These are phyloP conservation scores for Ceratocystis papillata DNA, from an alignment of 2,329 filamentous ascomycete species.

Conservation along the genomic window DNA sequence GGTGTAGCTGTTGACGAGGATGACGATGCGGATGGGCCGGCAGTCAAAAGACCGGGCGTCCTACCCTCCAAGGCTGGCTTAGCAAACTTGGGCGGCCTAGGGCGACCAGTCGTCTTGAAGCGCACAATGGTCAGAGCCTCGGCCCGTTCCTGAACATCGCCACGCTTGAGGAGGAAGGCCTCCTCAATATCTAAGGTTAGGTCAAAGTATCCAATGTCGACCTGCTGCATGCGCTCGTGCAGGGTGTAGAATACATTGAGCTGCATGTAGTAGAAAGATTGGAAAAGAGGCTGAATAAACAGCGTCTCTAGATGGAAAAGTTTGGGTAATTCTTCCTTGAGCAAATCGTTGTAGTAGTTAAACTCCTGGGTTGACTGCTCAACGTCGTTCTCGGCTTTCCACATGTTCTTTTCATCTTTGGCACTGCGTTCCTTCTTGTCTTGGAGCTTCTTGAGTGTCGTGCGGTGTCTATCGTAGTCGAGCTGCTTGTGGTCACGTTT, in stretches of 20 bases:
- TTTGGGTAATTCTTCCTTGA: slow-evolving; percentile 91
- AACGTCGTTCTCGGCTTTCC: slow-evolving; percentile 85
- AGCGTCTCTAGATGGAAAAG: slow-evolving; percentile 81
- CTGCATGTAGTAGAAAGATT: slow-evolving; percentile 99
- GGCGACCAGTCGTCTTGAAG: slow-evolving; percentile 78
- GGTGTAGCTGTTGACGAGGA: slow-evolving; percentile 23
- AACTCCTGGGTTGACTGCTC: slow-evolving; percentile 90
- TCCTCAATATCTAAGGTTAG: slow-evolving; percentile 83
- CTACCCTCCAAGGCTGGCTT: slow-evolving; percentile 44
- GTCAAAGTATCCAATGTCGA: slow-evolving; percentile 97
- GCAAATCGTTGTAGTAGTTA: slow-evolving; percentile 93
- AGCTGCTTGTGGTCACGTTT: slow-evolving; percentile 98
- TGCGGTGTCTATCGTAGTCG: slow-evolving; percentile 82
- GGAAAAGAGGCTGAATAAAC: slow-evolving; percentile 94
- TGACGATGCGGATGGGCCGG: slow-evolving; percentile 33
- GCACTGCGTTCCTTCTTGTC: slow-evolving; percentile 94
- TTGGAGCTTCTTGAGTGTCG: slow-evolving; percentile 80
- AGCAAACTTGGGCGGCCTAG: slow-evolving; percentile 48
- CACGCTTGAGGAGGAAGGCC: slow-evolving; percentile 79
- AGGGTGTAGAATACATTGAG: slow-evolving; percentile 98
- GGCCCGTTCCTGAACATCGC: slow-evolving; percentile 72
- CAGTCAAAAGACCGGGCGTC: slow-evolving; percentile 42
- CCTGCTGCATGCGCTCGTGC: slow-evolving; percentile 93
- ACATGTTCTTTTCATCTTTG: slow-evolving; percentile 95
- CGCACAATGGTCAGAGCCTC: slow-evolving; percentile 77